Base-by-base conservation (phyloP, 106 monocot genomes). In the Alisma plantagoaquatica region DNA sequence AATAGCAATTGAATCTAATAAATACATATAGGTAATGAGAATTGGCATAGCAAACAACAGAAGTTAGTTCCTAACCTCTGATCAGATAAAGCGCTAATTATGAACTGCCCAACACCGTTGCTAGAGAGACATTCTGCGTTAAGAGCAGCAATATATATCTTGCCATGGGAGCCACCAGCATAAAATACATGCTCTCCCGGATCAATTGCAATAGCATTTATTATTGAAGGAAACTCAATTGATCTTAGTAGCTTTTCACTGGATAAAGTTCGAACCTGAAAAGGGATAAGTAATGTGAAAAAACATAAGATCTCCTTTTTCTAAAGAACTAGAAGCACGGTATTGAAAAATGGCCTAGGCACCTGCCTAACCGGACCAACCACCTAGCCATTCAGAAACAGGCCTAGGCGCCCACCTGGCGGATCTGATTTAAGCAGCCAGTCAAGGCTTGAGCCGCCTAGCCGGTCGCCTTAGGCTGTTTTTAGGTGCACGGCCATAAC, bases 241-340 rank as follows among this genome's bases (percentile, higher is more conserved):
- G 50, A 74, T 46, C 84, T 75, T 51, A 91, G 31, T 33, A 77
- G 31, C 26, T 26, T 77, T 19, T 84, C 91, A 59, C 69, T 75
- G n/a, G 84, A 74, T 61, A 91, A 69, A 27, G 77, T 91, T 77
- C 77, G 80, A 60, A 91, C 60, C 91, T 91, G 72, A 19, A 72
- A 44, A 33, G 51, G 11, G 35, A 1, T n/a, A 43, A 41, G 16
- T 38, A 10, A 51, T 24, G 3, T 51, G 3, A 3, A 17, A 15
- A 45, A 3, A n/a, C n/a, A n/a, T n/a, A n/a, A n/a, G n/a, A n/a
- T n/a, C n/a, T n/a, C n/a, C n/a, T n/a, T n/a, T n/a, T n/a, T n/a
- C n/a, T n/a, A n/a, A n/a, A n/a, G n/a, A n/a, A n/a, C n/a, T n/a
- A n/a, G n/a, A n/a, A n/a, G n/a, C n/a, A n/a, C n/a, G n/a, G n/a